A percentile compares a stretch with the other conserved stretches of the same genome.
phyloP scores from a whole-genome alignment of 257 asterid genomes.

The Coffea canephora region DNA sequence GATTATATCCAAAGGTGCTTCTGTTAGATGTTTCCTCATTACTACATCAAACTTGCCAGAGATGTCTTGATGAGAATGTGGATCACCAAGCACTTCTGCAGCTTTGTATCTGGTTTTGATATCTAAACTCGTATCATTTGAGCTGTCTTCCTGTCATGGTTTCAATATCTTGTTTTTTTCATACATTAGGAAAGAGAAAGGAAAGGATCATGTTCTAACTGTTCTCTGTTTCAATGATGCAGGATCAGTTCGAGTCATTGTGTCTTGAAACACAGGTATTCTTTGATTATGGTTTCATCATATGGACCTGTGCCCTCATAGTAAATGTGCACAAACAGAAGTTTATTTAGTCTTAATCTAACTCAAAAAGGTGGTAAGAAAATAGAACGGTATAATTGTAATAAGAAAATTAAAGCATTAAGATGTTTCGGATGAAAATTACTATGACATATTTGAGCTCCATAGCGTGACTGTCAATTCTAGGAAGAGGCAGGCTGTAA shows the following conservation, averaged over 20 bases:
- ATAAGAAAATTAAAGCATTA: background rate
- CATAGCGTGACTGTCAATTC: background rate
- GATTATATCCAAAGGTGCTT: background rate
- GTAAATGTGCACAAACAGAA: background rate
- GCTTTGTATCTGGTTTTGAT: background rate
- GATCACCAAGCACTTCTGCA: background rate
- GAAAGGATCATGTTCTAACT: conserved; percentile 6
- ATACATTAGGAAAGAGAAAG: too few relatives aligned
- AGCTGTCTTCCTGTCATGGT: background rate
- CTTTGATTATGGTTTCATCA: background rate
- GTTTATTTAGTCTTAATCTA: too few relatives aligned
- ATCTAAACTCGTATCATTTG: background rate
- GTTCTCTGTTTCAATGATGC: conserved; percentile 29
- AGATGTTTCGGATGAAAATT: background rate
- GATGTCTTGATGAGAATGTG: background rate
- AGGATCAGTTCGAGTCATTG: conserved; percentile 58
- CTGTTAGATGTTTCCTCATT: background rate
- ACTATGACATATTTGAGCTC: too few relatives aligned
- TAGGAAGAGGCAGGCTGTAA: background rate
- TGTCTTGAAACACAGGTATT: conserved; percentile 60
- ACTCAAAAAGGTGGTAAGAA: too few relatives aligned
- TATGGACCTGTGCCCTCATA: background rate
- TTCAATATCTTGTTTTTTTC: background rate
- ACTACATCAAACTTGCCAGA: background rate
- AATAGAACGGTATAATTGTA: background rate